phyloP scores from a whole-genome alignment of 805 yeast genomes.

The Starmerella powellii region DNA sequence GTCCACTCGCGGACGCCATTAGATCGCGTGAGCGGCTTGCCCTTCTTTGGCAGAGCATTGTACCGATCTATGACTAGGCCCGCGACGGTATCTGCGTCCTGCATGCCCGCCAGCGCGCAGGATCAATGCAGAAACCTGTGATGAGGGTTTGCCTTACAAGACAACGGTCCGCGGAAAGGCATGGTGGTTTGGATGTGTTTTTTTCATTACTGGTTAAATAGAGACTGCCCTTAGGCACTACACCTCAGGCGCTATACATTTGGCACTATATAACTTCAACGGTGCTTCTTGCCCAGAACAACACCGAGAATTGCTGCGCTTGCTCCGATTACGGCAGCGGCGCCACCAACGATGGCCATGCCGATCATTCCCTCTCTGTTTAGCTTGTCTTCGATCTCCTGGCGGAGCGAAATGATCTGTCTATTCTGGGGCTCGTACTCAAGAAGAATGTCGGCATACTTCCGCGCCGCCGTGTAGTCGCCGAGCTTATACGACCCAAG shows the following conservation, averaged over 20 bases:
- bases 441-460: constrained; percentile 69
- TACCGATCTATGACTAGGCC: constrained; percentile 22
- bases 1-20: constrained; percentile 74
- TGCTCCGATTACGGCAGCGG: constrained; percentile 64
- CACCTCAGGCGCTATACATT: too few species aligned
- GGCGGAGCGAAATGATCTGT: constrained; percentile 62
- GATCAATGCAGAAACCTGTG: too few species aligned
- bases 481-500: constrained; percentile 82
- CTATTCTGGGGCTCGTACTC: constrained; percentile 71
- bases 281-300: constrained; percentile 22
- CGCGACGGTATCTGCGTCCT: constrained; percentile 18
- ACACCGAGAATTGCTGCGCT: constrained; percentile 42
- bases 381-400: constrained; percentile 70
- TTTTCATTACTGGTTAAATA: neutral
- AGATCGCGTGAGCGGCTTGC: constrained; percentile 50
- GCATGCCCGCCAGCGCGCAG: too few species aligned
- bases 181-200: neutral
- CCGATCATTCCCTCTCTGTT: constrained; percentile 84
- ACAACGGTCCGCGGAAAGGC: too few species aligned
- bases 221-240: too few species aligned
- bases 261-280: too few species aligned
- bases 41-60: constrained; percentile 29
- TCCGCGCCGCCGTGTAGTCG: constrained; percentile 72
- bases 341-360: constrained; percentile 74
- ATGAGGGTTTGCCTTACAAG: too few species aligned